A percentile compares a stretch with the other conserved stretches of the same genome.
Conservation (phyloP, 208 protist species). For the Leishmania major region DNA sequence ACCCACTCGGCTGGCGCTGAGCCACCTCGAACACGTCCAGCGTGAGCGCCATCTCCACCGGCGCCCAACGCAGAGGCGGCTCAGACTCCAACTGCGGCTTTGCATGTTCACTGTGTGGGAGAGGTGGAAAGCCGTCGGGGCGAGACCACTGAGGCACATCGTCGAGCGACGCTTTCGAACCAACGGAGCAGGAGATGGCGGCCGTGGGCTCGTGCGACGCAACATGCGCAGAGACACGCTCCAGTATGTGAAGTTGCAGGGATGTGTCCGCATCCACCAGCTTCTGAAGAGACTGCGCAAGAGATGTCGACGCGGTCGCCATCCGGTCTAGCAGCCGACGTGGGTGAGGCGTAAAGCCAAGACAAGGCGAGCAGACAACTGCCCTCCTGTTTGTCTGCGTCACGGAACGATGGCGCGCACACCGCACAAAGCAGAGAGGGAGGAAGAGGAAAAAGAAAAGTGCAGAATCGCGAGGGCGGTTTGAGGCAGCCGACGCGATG, state of each 20-base stretch:
- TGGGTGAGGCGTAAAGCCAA: neutral
- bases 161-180: neutral
- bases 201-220: neutral
- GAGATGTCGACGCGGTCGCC: neutral
- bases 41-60: slow-evolving; percentile 17
- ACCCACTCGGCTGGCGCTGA: slow-evolving; percentile 26
- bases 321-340: neutral
- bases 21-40: slow-evolving; percentile 51
- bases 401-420: neutral
- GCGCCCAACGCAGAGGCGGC: neutral
- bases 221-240: neutral
- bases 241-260: slow-evolving; percentile 7
- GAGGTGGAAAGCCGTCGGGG: neutral
- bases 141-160: slow-evolving; percentile 1
- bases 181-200: neutral
- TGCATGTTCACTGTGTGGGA: neutral
- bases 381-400: neutral
- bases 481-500: neutral
- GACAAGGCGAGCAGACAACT: neutral
- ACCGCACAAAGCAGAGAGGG: neutral
- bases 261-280: slow-evolving; percentile 1
- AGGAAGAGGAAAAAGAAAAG: neutral
- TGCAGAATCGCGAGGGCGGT: neutral
- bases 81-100: neutral
- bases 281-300: neutral